Conservation (phyloP, 805 yeast species). For the Wickerhamiella shivajii region DNA sequence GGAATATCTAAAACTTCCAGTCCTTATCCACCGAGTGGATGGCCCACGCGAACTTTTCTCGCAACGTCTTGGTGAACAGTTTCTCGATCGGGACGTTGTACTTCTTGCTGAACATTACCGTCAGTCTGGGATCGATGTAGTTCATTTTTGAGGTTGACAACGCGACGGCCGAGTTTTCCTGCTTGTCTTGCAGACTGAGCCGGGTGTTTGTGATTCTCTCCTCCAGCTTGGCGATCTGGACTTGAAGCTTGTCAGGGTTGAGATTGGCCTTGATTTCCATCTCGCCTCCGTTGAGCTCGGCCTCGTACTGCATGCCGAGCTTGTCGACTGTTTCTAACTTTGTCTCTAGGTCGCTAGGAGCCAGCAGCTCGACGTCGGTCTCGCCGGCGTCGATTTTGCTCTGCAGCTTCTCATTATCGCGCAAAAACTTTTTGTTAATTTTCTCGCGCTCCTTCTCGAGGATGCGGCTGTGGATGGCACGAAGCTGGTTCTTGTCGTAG, state of each 20-base stretch:
- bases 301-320: constrained; percentile 29
- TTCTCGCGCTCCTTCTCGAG: constrained; percentile 54
- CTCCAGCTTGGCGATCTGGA: constrained; percentile 58
- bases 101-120: constrained; percentile 78
- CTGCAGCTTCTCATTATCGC: constrained; percentile 63
- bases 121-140: constrained; percentile 86
- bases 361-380: constrained; percentile 26
- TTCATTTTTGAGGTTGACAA: constrained; percentile 87
- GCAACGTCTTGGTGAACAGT: constrained; percentile 73
- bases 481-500: constrained; percentile 49
- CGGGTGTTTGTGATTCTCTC: constrained; percentile 52
- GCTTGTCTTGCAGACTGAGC: constrained; percentile 76
- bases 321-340: constrained; percentile 37
- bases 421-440: constrained; percentile 44
- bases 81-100: constrained; percentile 83
- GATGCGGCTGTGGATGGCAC: constrained; percentile 41
- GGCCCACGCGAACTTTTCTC: constrained; percentile 95
- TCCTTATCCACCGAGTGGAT: constrained; percentile 75
- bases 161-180: constrained; percentile 87
- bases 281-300: constrained; percentile 45
- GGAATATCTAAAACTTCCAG: constrained; percentile 55
- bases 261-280: constrained; percentile 34
- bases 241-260: constrained; percentile 55
- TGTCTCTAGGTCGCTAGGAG: constrained; percentile 43
- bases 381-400: constrained; percentile 33